A percentile compares a stretch with the other conserved stretches of the same genome.
Conservation (phyloP, 2,329 filamentous ascomycete genomes). For the Aureobasidium uvarum region DNA sequence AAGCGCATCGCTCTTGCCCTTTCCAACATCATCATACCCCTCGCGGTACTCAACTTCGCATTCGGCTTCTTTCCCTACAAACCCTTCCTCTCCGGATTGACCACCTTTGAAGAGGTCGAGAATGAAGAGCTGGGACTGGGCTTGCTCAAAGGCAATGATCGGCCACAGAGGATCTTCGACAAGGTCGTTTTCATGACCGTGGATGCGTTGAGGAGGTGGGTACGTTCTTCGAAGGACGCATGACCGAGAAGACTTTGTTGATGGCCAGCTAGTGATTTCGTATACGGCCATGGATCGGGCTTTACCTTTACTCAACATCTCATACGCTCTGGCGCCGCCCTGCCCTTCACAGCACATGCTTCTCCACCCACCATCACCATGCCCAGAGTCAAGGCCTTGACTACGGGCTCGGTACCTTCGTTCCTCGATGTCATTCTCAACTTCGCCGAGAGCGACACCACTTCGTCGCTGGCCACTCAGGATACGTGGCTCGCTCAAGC, state of each 20-base stretch:
- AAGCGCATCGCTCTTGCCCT: slow-evolving; percentile 46
- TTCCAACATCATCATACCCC: slow-evolving; percentile 74
- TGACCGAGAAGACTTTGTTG: slow-evolving; percentile 25
- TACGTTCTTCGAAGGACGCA: neutral
- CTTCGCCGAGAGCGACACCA: slow-evolving; percentile 89
- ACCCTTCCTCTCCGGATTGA: slow-evolving; percentile 82
- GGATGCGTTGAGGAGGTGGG: slow-evolving; percentile 83
- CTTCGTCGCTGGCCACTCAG: slow-evolving; percentile 80
- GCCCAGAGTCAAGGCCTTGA: slow-evolving; percentile 96
- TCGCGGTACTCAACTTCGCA: slow-evolving; percentile 69
- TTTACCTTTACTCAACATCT: slow-evolving; percentile 88
- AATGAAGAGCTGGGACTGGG: slow-evolving; percentile 28
- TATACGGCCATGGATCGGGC: slow-evolving; percentile 75
- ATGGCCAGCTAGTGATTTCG: slow-evolving; percentile 71
- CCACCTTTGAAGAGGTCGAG: slow-evolving; percentile 42
- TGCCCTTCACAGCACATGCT: slow-evolving; percentile 94
- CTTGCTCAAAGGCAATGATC: slow-evolving; percentile 48
- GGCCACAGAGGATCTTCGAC: slow-evolving; percentile 70
- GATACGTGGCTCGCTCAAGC: slow-evolving; percentile 97
- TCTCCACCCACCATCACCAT: slow-evolving; percentile 98
- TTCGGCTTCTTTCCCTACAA: slow-evolving; percentile 98
- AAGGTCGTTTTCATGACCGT: slow-evolving; percentile 96
- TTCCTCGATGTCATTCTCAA: slow-evolving; percentile 97
- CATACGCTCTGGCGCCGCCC: slow-evolving; percentile 75
- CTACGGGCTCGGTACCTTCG: slow-evolving; percentile 95